A percentile compares a stretch with the other conserved stretches of the same genome.
These are phyloP conservation scores for Hypoxylon sp. DNA, from an alignment of 2,329 filamentous ascomycete genomes.

Conservation along the genomic window DNA sequence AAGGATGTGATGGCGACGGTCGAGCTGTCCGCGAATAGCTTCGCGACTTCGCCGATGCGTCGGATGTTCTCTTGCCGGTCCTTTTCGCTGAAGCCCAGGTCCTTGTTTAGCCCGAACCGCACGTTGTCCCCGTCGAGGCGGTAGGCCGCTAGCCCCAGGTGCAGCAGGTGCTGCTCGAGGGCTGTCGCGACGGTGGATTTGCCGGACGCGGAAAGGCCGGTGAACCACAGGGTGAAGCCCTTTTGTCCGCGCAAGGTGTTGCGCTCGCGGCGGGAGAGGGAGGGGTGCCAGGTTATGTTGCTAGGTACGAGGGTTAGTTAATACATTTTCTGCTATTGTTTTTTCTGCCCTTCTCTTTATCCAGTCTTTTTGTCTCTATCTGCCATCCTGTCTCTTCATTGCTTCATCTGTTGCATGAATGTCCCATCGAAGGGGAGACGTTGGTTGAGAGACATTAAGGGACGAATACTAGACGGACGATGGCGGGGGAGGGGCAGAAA, in stretches of 20 bases:
- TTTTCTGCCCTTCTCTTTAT: not conserved
- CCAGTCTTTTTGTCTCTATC: not conserved
- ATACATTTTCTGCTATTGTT: not conserved
- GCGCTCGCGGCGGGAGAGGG: conserved; percentile 83
- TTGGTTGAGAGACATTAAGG: not conserved
- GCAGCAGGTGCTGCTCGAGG: conserved; percentile 95
- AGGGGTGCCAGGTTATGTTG: conserved; percentile 92
- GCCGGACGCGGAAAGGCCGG: conserved; percentile 93
- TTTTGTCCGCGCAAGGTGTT: conserved; percentile 82
- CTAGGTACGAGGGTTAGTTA: conserved; percentile 60
- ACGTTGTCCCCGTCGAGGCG: conserved; percentile 98
- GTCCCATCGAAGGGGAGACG: not conserved
- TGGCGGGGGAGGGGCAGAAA: conserved; percentile 51
- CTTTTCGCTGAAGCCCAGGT: conserved; percentile 92
- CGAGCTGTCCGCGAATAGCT: conserved; percentile 93
- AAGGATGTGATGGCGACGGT: conserved; percentile 94
- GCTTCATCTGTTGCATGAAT: not conserved
- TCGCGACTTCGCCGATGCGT: conserved; percentile 95
- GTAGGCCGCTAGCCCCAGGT: conserved; percentile 86
- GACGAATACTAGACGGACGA: conserved; percentile 35
- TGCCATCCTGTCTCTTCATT: conserved; percentile 3
- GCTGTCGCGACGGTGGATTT: conserved; percentile 98
- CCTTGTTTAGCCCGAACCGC: conserved; percentile 97
- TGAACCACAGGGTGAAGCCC: conserved; percentile 98
- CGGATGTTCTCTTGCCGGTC: conserved; percentile 99